Base-by-base conservation (phyloP, 306 rosid species). In the Vicia faba region DNA sequence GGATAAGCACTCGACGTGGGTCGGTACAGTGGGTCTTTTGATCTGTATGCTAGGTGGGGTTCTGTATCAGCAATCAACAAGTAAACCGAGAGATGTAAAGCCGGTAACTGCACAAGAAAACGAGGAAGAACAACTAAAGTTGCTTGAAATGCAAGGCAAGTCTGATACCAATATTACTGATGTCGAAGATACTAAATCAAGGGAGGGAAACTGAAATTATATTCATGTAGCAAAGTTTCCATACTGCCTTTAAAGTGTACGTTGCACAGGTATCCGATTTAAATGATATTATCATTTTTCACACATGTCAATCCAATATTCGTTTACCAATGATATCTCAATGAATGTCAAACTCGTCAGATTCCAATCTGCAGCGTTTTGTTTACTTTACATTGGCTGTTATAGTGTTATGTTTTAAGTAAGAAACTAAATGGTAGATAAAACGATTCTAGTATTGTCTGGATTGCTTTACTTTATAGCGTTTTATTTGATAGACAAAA, bases 1-100 rank as follows among this genome's bases (percentile, higher is more conserved):
- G 96, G 96, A 89, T 64, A 89, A 87, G 77, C 96, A 89, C 74
- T 85, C 96, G 0, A 87, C 96, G 1, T 74, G 85, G 81, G 82
- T 89, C 49, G 96, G 96, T 33, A 87, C 96, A 5, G 66, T 81
- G 26, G 96, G 96, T 31, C 95, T 89, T 48, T 61, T 89, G 79
- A 72, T 89, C 68, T 89, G 96, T 67, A 87, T 89, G 91, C 68
- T 80, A 0, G 96, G 96, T 54, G 93, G 96, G 53, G 38, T 89
- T 56, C 68, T 85, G 81, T 87, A 87, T 76, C 96, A 89, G 79
- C 91, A 83, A 69, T 85, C 96, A 15, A 76, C 95, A 51, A 86
- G 84, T 55, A 91, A 88, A 76, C 86, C 86, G 0, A 81, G 86
- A 71, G 78, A 70, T 68, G 70, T 40, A 29, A 84, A 74, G 33